phyloP scores from a whole-genome alignment of 257 asterid species.

The Pogostemon cablin region DNA sequence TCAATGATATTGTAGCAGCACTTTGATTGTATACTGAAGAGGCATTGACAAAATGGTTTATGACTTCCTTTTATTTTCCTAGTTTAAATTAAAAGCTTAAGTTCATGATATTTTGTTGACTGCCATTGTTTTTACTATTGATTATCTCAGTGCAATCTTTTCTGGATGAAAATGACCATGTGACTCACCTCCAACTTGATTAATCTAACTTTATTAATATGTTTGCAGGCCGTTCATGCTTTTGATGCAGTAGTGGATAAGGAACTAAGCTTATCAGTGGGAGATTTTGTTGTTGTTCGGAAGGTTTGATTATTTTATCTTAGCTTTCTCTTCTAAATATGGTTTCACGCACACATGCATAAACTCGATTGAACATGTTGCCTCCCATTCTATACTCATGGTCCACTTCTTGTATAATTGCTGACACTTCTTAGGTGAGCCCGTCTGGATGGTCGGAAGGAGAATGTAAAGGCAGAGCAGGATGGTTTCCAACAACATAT shows the following conservation, averaged over 20 bases:
- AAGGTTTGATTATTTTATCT: constrained; percentile 47
- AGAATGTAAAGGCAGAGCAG: constrained; percentile 89
- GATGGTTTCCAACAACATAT: constrained; percentile 87
- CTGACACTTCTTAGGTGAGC: constrained; percentile 54
- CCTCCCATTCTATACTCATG: not conserved
- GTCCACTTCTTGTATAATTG: not conserved
- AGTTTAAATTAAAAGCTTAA: constrained; percentile 20
- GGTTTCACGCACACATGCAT: not conserved
- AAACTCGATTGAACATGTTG: not conserved
- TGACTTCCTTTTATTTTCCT: not conserved
- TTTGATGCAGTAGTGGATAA: constrained; percentile 78
- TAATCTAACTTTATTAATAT: constrained; percentile 16
- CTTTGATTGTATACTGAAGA: constrained; percentile 3
- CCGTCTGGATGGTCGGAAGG: constrained; percentile 99
- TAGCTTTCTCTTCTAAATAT: not conserved
- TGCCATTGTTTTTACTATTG: not conserved
- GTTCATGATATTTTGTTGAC: constrained; percentile 8
- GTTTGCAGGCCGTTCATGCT: constrained; percentile 68
- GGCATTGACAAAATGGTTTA: not conserved
- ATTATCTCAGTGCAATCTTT: not conserved
- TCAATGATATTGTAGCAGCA: not conserved
- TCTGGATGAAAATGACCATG: not conserved
- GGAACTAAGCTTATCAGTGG: constrained; percentile 81
- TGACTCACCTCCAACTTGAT: constrained; percentile 6
- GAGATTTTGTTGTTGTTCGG: constrained; percentile 86